These are phyloP conservation scores for Pelargonium myrrhifolium DNA, from an alignment of 441 rosid species.

Conservation along the genomic window DNA sequence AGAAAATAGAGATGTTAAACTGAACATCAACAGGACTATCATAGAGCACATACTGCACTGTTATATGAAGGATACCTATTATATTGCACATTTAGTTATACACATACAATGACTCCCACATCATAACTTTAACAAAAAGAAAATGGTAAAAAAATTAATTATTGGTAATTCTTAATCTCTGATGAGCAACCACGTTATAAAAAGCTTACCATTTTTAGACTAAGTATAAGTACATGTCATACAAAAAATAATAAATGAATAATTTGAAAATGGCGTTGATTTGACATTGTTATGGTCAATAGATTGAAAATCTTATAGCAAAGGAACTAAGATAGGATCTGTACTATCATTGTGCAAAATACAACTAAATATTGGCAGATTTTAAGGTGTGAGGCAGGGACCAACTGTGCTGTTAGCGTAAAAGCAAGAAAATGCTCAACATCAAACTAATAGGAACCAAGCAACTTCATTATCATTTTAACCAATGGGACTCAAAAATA, in stretches of 20 bases:
- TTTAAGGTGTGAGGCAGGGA: not conserved
- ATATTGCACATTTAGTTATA: not conserved
- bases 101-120: not conserved
- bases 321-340: too few species aligned
- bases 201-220: not conserved
- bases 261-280: not conserved
- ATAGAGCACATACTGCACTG: not conserved
- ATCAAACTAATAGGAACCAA: not conserved
- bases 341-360: too few species aligned
- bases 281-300: too few species aligned
- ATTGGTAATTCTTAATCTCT: not conserved
- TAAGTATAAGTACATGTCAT: not conserved
- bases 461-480: not conserved
- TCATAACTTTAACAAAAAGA: too few species aligned
- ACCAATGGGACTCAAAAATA: not conserved
- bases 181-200: not conserved
- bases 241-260: not conserved
- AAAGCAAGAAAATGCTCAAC: not conserved
- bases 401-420: not conserved
- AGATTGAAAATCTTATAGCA: too few species aligned
- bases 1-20: constrained; percentile 11
- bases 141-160: too few species aligned
- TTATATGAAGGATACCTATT: constrained; percentile 7
- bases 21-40: not conserved
- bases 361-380: not conserved